Evolutionary conservation across 805 yeast genomes (phyloP), one percentile per base, ranked within the genome.

Genomic region (Saturnispora sanitii): DNA sequence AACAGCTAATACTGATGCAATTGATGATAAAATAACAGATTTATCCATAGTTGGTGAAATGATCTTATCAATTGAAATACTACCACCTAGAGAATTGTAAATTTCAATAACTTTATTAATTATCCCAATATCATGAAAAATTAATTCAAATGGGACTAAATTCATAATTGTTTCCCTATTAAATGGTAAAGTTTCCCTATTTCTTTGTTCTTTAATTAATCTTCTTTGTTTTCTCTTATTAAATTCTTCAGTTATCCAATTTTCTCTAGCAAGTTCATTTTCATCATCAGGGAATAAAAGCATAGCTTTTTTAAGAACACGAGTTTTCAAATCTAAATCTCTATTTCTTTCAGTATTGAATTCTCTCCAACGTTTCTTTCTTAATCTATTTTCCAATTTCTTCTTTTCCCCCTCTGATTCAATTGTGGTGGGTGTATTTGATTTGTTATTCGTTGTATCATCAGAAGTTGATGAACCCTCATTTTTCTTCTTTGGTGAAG

Each of bases 341-440:
- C 84, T 80, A 58, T 88, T 88, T 48, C 92, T 69, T 45, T 80
- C 80, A 7, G 74, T 71, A 54, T 90, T 86, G 21, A 75, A 78
- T 48, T 77, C 88, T 52, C 95, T 68, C 95, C 95, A 85, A 49
- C 74, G 72, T 61, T 82, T 79, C 62, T 85, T 85, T 17, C 95
- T 65, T 40, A 77, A 83, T 36, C 94, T 65, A 52, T 85, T 85
- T 36, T 77, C 88, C 20, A 70, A 50, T 37, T 87, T 62, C 9
- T 78, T 65, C 45, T 75, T 70, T 51, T 79, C 85, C 45, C 70
- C 70, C 35, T 65, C 63, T 44, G 70, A 73, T 37, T 57, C 32
- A 15, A 23, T 28, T 3, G 29, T 33, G 18, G 45, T 46, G 9
- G 30, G 15, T 15, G 36, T 39, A 13, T 29, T 19, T 9, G 38